These are phyloP conservation scores for Pestalotiopsis sp. DNA, from an alignment of 2,329 filamentous ascomycete genomes.

Conservation along the genomic window DNA sequence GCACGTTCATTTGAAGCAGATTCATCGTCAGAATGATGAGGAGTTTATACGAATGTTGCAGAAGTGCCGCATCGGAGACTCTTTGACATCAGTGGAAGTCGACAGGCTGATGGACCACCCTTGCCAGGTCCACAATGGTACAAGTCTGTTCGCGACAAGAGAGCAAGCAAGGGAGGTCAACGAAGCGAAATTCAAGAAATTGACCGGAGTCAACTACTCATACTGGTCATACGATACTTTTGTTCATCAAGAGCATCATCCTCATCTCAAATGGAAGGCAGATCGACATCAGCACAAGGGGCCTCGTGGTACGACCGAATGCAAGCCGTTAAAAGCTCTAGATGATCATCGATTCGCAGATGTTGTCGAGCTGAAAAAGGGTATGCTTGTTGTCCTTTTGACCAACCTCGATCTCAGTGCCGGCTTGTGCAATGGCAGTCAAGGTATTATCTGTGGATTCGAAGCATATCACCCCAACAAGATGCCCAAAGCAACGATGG, in stretches of 20 bases:
- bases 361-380: slow-evolving; percentile 44
- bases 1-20: slow-evolving; percentile 51
- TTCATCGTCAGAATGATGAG: slow-evolving; percentile 58
- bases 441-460: slow-evolving; percentile 46
- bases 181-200: slow-evolving; percentile 29
- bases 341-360: slow-evolving; percentile 47
- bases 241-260: slow-evolving; percentile 30
- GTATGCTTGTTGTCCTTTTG: slow-evolving; percentile 54
- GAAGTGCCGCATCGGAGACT: slow-evolving; percentile 30
- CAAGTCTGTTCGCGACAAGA: slow-evolving; percentile 44
- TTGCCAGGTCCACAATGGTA: slow-evolving; percentile 40
- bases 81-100: slow-evolving; percentile 36
- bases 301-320: slow-evolving; percentile 16
- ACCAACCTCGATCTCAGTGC: slow-evolving; percentile 43
- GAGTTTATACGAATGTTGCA: slow-evolving; percentile 56
- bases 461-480: slow-evolving; percentile 30
- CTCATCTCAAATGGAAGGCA: slow-evolving; percentile 25
- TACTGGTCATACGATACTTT: slow-evolving; percentile 43
- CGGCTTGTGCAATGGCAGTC: slow-evolving; percentile 48
- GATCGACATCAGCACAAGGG: slow-evolving; percentile 14
- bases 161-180: slow-evolving; percentile 38
- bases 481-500: slow-evolving; percentile 25
- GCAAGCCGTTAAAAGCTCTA: slow-evolving; percentile 32
- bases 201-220: slow-evolving; percentile 27
- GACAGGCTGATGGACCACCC: slow-evolving; percentile 45